Evolutionary conservation across 495 filamentous ascomycete species (phyloP).

Genomic region (Penicillium alfredii): DNA sequence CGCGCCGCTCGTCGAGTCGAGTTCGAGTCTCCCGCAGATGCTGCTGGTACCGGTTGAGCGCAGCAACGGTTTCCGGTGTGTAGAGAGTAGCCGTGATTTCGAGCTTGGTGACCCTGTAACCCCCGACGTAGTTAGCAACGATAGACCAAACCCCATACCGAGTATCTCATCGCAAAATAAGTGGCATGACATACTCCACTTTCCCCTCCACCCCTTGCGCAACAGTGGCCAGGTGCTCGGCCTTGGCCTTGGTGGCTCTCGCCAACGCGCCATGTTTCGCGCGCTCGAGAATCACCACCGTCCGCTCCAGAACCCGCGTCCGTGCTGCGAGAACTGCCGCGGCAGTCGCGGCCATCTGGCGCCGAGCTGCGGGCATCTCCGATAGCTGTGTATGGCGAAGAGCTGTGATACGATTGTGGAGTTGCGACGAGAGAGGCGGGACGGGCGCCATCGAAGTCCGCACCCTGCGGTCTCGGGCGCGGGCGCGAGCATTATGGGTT

Average conservation of each 20-base stretch:
- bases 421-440: conserved; percentile 20
- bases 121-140: background rate
- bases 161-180: too few species aligned
- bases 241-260: conserved; percentile 46
- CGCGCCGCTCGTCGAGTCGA: conserved; percentile 42
- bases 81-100: conserved; percentile 45
- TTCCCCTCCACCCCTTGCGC: conserved; percentile 50
- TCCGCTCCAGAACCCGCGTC: conserved; percentile 34
- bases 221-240: conserved; percentile 54
- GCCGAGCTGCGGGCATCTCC: conserved; percentile 28
- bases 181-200: conserved; percentile 37
- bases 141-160: too few species aligned
- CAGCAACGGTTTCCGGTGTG: conserved; percentile 50
- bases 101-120: conserved; percentile 34
- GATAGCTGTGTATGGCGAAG: conserved; percentile 29
- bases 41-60: conserved; percentile 50
- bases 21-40: conserved; percentile 48
- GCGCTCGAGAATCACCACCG: conserved; percentile 45
- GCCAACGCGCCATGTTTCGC: conserved; percentile 62
- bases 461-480: conserved; percentile 25
- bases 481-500: conserved; percentile 19
- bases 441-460: conserved; percentile 21
- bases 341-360: conserved; percentile 34
- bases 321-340: conserved; percentile 29
- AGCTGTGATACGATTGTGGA: conserved; percentile 20